Base-by-base conservation (phyloP, 2,329 filamentous ascomycete genomes). In the Lasiodiplodia citricola region DNA sequence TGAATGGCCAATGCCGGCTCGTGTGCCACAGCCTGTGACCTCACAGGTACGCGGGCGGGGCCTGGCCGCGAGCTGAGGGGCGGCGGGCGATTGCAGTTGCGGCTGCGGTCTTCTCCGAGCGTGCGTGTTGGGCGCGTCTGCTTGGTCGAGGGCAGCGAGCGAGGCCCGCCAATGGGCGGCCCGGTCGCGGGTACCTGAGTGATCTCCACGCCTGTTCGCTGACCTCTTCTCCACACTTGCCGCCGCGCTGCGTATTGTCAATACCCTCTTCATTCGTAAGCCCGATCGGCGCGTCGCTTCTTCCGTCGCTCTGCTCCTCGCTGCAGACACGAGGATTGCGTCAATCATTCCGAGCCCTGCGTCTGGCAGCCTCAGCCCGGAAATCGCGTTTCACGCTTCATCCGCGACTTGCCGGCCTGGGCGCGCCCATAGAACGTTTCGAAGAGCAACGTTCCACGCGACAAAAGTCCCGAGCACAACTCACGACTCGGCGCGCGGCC, bases 381-480 rank as follows among this genome's bases (percentile, higher is more conserved):
- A 23, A 58, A 58, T 18, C 37, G 21, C 56, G 56, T 58, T 58
- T 58, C 56, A 58, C 37, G 16, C 55, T 7, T 51, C 44, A 14
- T 5, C 25, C 58, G 58, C 41, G 14, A 37, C 58, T 63, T 44
- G 50, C 41, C 58, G 58, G 58, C 47, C 56, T 44, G 37, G 56
- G n/a, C 56, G 55, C 55, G n/a, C 28, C 57, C 37, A 44, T 38
- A 35, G 28, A 35, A 52, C 60, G 60, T 64, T 64, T 64, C 60
- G 51, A 64, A 38, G 25, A 52, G 60, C 52, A 64, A 64, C 60
- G 47, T 64, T 64, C 52, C 60, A 64, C 47, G 31, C 41, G 58
- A 35, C 25, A 37, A 23, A 35, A 23, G 58, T 35, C 58, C 58
- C 58, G 58, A 35, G 41, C 58, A 35, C n/a, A 35, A 58, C n/a